Base-by-base conservation (phyloP, 768 basidiomycete genomes). In the Neoboletus subvelutipes region DNA sequence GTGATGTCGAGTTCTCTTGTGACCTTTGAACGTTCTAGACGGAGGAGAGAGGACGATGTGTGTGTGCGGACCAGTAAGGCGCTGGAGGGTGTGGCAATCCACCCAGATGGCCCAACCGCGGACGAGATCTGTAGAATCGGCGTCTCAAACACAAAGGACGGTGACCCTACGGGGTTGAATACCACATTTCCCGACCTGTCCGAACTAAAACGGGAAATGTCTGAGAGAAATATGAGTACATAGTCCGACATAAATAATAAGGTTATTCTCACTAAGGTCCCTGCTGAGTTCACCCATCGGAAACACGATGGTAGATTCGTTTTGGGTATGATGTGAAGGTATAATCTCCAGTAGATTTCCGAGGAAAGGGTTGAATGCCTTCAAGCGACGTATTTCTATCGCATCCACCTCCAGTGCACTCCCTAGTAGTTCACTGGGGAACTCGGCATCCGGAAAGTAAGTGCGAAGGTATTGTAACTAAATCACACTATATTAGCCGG, bases 401-500 rank as follows among this genome's bases (percentile, higher is more conserved):
- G 76, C 72, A 45, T 86, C 83, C 50, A 75, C 73, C 13, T 75
- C 70, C 20, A 90, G 70, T 55, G 85, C 77, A 28, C 82, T 79
- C 50, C 81, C 71, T 45, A 92, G 77, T 24, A 92, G 72, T 40
- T 89, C 84, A n/a, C 80, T 73, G 8, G 87, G 75, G n/a, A 93
- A 75, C 57, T 91, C 88, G 17, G 87, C 77, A 57, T 92, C 89
- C 1, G 90, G 88, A 52, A 87, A 78, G 68, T 81, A 79, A 5
- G 83, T 85, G 45, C 87, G 83, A 46, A 92, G 76, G 63, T 89
- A 90, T 54, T 85, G 83, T 15, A 87, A 80, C 90, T 93, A 57
- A 18, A 43, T 50, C 46, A 58, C 12, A 36, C 8, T 15, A 24
- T 18, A n/a, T 62, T 11, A 56, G 26, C 20, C 24, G 12, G 2